These are phyloP conservation scores for Mycena olivaceomarginata DNA, from an alignment of 768 basidiomycete genomes.

Conservation along the genomic window DNA sequence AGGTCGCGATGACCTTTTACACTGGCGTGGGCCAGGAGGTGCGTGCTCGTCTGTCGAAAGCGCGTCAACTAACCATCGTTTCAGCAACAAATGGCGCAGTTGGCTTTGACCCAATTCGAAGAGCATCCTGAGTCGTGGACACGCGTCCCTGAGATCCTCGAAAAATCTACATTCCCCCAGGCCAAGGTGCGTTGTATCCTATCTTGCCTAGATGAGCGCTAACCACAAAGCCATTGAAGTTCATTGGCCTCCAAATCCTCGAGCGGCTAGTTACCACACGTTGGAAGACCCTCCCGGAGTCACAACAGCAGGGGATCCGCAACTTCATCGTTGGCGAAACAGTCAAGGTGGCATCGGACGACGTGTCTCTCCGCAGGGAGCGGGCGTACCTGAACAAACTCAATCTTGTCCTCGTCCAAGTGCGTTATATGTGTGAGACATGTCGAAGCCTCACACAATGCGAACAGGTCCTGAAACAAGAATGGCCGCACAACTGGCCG, in stretches of 20 bases:
- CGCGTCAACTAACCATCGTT: constrained; percentile 48
- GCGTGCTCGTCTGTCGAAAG: constrained; percentile 46
- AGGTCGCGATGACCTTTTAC: constrained; percentile 95
- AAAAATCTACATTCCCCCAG: constrained; percentile 89
- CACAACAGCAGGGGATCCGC: constrained; percentile 82
- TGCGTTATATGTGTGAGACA: constrained; percentile 55
- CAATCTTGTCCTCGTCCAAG: constrained; percentile 96
- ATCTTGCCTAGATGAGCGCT: constrained; percentile 28
- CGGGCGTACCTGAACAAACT: constrained; percentile 97
- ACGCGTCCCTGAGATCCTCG: constrained; percentile 94
- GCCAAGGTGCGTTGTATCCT: constrained; percentile 75
- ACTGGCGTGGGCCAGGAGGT: constrained; percentile 91
- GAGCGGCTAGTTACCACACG: constrained; percentile 96
- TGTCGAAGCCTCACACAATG: constrained; percentile 18
- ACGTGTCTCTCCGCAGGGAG: constrained; percentile 90
- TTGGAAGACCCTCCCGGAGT: constrained; percentile 96
- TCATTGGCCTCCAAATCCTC: constrained; percentile 96
- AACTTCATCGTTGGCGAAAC: constrained; percentile 97
- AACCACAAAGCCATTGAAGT: constrained; percentile 67
- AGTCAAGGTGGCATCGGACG: constrained; percentile 95
- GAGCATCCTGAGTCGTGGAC: constrained; percentile 99
- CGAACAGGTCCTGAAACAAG: constrained; percentile 95
- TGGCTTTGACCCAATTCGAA: constrained; percentile 86
- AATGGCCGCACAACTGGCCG: constrained; percentile 99
- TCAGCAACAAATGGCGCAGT: constrained; percentile 95